Conservation (phyloP, 768 basidiomycete genomes). For the Hygrocybe punicea region DNA sequence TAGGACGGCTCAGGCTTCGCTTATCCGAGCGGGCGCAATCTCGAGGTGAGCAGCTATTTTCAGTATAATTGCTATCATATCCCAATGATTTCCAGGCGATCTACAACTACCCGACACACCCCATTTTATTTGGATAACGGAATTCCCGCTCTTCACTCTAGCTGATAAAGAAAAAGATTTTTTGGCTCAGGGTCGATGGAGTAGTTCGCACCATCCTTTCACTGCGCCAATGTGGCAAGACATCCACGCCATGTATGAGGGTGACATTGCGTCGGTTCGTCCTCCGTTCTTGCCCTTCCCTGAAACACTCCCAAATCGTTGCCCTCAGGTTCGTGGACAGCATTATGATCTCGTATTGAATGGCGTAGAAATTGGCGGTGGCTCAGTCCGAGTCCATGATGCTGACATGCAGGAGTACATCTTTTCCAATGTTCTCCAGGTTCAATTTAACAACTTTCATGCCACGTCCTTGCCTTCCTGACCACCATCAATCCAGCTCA, state of each 20-base stretch:
- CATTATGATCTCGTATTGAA: slow-evolving; percentile 96
- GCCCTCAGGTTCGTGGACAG: slow-evolving; percentile 77
- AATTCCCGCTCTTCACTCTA: slow-evolving; percentile 88
- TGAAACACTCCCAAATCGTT: slow-evolving; percentile 10
- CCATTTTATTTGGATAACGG: slow-evolving; percentile 93
- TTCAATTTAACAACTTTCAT: slow-evolving; percentile 37
- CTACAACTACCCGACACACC: slow-evolving; percentile 54
- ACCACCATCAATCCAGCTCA: slow-evolving; percentile 50
- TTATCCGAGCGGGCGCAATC: slow-evolving; percentile 64
- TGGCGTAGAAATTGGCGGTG: slow-evolving; percentile 91
- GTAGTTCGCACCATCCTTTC: slow-evolving; percentile 92
- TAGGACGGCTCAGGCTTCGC: slow-evolving; percentile 67
- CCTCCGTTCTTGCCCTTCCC: slow-evolving; percentile 2
- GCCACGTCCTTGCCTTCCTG: slow-evolving; percentile 8
- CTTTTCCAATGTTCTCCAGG: slow-evolving; percentile 74
- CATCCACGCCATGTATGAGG: slow-evolving; percentile 68
- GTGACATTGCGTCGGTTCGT: slow-evolving; percentile 57
- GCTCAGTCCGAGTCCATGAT: slow-evolving; percentile 91
- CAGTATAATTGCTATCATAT: slow-evolving; percentile 4
- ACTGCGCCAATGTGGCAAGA: slow-evolving; percentile 95
- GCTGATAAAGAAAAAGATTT: slow-evolving; percentile 86
- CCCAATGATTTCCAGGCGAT: slow-evolving; percentile 43
- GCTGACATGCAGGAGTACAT: slow-evolving; percentile 82
- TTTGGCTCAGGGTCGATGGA: slow-evolving; percentile 84
- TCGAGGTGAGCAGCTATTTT: slow-evolving; percentile 46